Conservation (phyloP, 2,329 filamentous ascomycete species). For the Pseudogymnoascus sp. region DNA sequence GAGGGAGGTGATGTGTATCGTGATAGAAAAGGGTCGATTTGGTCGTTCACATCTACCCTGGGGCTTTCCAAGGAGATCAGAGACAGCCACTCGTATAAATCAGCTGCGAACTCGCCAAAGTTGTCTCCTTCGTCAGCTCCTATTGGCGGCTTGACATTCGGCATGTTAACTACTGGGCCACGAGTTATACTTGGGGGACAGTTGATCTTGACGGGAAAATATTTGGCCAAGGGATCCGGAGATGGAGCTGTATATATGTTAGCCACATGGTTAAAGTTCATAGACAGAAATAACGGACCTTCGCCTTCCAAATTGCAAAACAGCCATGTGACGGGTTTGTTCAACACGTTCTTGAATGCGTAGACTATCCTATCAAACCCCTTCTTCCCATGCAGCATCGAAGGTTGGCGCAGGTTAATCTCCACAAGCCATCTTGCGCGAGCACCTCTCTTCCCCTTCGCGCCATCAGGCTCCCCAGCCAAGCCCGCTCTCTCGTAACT, state of each 20-base stretch:
- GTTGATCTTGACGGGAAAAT: constrained; percentile 40
- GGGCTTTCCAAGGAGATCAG: constrained; percentile 61
- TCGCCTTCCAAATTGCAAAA: constrained; percentile 57
- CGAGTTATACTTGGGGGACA: constrained; percentile 28
- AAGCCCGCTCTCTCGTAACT: constrained; percentile 79
- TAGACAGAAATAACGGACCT: constrained; percentile 34
- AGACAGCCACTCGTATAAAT: constrained; percentile 69
- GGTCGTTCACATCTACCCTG: constrained; percentile 51
- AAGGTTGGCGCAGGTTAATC: constrained; percentile 63
- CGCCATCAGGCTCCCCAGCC: constrained; percentile 60
- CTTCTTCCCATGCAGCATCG: constrained; percentile 78
- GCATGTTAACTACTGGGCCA: constrained; percentile 28
- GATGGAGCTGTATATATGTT: constrained; percentile 36
- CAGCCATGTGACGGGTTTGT: constrained; percentile 65
- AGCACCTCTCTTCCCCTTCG: constrained; percentile 50
- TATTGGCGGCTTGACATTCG: constrained; percentile 25
- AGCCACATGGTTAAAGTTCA: constrained; percentile 3
- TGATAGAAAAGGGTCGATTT: constrained; percentile 62
- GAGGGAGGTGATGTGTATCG: constrained; percentile 53
- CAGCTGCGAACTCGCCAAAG: constrained; percentile 57
- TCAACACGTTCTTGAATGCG: constrained; percentile 73
- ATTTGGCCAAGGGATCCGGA: constrained; percentile 44
- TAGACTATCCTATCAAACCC: constrained; percentile 72
- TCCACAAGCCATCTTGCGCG: constrained; percentile 76
- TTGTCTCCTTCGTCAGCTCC: constrained; percentile 38